A percentile compares a stretch with the other conserved stretches of the same genome.
phyloP scores from a whole-genome alignment of 768 basidiomycete genomes.

The Serpula lacrymans region DNA sequence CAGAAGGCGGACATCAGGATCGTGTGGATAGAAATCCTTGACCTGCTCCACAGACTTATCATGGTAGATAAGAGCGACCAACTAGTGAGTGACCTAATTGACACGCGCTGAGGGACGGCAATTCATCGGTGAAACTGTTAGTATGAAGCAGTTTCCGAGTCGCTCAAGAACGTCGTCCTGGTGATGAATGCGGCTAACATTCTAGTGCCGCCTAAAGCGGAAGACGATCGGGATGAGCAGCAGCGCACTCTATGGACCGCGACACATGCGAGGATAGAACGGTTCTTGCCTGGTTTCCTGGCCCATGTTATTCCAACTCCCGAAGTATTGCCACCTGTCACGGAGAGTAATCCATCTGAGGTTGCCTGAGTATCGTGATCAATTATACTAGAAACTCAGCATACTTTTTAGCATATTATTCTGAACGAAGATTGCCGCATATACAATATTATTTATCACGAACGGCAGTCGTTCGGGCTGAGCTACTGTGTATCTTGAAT shows the following conservation, averaged over 20 bases:
- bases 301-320: conserved; percentile 58
- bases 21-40: conserved; percentile 87
- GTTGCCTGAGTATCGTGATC: conserved; percentile 10
- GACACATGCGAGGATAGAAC: conserved; percentile 83
- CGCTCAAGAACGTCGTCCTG: conserved; percentile 92
- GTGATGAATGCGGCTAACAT: conserved; percentile 92
- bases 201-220: conserved; percentile 55
- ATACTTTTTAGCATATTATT: no score
- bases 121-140: conserved; percentile 26
- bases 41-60: conserved; percentile 87
- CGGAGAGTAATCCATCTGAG: conserved; percentile 1
- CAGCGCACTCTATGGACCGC: conserved; percentile 78
- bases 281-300: conserved; percentile 90
- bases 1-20: conserved; percentile 60
- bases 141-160: conserved; percentile 96
- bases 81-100: conserved; percentile 52
- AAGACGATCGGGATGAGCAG: conserved; percentile 51
- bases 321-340: conserved; percentile 9
- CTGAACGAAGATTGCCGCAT: no score
- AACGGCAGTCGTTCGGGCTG: background rate
- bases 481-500: no score
- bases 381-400: no score
- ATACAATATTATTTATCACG: conserved; percentile 2
- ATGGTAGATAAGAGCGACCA: conserved; percentile 80
- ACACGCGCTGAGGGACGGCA: conserved; percentile 3